phyloP scores from a whole-genome alignment of 345 rosid genomes.

The Eucalyptus erythrocorys region DNA sequence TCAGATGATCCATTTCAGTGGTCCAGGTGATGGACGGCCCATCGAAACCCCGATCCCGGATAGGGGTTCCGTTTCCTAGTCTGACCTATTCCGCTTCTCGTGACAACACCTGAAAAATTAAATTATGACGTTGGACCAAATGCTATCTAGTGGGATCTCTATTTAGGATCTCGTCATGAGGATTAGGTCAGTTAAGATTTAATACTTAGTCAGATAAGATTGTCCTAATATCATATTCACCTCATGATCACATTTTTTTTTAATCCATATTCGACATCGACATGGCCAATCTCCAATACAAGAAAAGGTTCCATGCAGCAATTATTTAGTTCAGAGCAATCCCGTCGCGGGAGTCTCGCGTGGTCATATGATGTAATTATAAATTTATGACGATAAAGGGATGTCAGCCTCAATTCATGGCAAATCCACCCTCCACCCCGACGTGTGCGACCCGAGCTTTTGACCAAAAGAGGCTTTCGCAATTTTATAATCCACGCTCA shows the following conservation, averaged over 20 bases:
- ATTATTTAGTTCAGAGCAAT: too few species aligned
- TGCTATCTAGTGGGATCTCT: not conserved
- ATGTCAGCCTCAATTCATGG: not conserved
- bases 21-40: not conserved
- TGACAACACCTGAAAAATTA: rapidly evolving
- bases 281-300: too few species aligned
- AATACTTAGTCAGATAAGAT: too few species aligned
- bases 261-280: too few species aligned
- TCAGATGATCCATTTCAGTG: not conserved
- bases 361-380: not conserved
- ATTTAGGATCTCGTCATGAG: not conserved
- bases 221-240: too few species aligned
- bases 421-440: not conserved
- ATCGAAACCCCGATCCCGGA: not conserved
- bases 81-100: not conserved
- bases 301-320: not conserved
- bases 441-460: not conserved
- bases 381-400: not conserved
- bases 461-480: not conserved
- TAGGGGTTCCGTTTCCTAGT: not conserved
- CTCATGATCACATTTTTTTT: not conserved
- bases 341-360: not conserved
- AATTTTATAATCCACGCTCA: not conserved
- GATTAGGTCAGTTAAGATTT: not conserved
- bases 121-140: not conserved